phyloP scores from a whole-genome alignment of 2,329 filamentous ascomycete genomes.

The Rhynchosporium secalis region DNA sequence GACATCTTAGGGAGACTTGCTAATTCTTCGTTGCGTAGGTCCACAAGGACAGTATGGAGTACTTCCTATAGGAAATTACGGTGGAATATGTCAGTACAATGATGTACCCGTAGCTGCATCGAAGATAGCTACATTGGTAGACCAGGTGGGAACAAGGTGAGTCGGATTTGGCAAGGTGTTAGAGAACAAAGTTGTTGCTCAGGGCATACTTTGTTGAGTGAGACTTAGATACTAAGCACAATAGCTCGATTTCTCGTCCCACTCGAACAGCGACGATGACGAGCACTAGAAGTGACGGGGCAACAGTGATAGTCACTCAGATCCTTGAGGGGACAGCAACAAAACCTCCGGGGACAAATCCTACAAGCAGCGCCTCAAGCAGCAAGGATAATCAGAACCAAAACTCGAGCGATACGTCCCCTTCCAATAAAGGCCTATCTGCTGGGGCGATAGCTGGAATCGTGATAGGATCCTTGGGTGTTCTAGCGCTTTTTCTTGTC shows the following conservation, averaged over 20 bases:
- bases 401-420: background rate
- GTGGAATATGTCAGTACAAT: constrained; percentile 8
- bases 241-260: background rate
- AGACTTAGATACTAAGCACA: too few relatives aligned
- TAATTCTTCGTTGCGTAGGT: background rate
- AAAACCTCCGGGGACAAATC: background rate
- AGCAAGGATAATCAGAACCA: background rate
- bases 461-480: constrained; percentile 3
- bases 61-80: background rate
- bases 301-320: background rate
- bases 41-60: constrained; percentile 8
- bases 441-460: constrained; percentile 1
- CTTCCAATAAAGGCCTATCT: background rate
- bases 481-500: constrained; percentile 6
- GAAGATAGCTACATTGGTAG: background rate
- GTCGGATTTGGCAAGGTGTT: background rate
- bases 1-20: too few relatives aligned
- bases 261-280: constrained; percentile 4
- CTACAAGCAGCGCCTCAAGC: background rate
- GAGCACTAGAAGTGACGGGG: constrained; percentile 2
- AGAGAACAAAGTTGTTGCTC: too few relatives aligned
- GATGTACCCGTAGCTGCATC: background rate
- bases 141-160: background rate
- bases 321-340: background rate
- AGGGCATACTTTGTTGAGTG: too few relatives aligned